phyloP scores from a whole-genome alignment of 2,329 filamentous ascomycete genomes.

The Sordariomycetes sp. region DNA sequence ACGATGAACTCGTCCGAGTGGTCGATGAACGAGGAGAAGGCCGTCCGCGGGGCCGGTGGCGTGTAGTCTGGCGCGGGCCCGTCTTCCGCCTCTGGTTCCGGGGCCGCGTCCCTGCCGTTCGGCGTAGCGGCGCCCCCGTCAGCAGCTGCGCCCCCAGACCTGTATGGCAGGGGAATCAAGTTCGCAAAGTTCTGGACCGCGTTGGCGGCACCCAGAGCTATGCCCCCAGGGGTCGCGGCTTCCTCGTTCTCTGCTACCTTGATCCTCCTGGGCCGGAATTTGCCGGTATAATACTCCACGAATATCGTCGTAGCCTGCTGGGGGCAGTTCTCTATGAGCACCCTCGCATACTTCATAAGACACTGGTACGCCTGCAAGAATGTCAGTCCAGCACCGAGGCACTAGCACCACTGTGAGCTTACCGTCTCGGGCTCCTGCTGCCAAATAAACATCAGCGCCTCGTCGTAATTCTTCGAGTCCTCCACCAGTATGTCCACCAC shows the following conservation, averaged over 20 bases:
- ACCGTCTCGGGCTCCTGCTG: conserved; percentile 69
- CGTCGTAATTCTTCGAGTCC: conserved; percentile 80
- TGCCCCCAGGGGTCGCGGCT: conserved; percentile 6
- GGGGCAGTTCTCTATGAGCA: conserved; percentile 79
- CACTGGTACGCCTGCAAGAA: conserved; percentile 63
- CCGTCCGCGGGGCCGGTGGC: conserved; percentile 71
- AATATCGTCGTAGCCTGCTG: conserved; percentile 77
- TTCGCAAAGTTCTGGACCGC: conserved; percentile 81
- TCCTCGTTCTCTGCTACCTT: neutral
- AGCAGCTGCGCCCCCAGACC: conserved; percentile 53
- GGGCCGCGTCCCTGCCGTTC: conserved; percentile 36
- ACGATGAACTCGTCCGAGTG: conserved; percentile 84
- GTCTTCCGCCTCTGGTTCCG: conserved; percentile 32
- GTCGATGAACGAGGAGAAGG: conserved; percentile 94
- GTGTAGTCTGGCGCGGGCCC: conserved; percentile 51
- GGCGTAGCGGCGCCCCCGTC: conserved; percentile 37
- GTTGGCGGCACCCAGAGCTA: conserved; percentile 48
- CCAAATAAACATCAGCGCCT: conserved; percentile 88
- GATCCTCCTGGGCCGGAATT: conserved; percentile 59
- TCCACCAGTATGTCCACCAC: conserved; percentile 95
- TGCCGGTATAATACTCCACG: conserved; percentile 87
- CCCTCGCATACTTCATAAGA: conserved; percentile 89
- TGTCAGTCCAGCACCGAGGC: neutral
- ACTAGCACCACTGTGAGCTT: conserved; percentile 18
- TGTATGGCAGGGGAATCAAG: conserved; percentile 75